Conservation (phyloP, 768 basidiomycete genomes). For the Mycena polygramma region DNA sequence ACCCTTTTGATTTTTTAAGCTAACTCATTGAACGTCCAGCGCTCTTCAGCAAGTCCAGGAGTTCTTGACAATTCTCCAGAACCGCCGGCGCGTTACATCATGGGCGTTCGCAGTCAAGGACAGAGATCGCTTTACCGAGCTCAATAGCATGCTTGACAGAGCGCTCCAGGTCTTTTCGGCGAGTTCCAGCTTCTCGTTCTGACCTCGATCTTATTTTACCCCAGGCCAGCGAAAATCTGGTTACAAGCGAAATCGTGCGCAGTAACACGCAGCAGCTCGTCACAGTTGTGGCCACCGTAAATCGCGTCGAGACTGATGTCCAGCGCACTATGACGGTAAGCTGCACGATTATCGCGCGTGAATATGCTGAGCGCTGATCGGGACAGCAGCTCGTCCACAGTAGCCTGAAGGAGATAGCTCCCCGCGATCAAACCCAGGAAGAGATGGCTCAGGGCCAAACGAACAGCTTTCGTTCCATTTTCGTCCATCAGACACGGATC, state of each 20-base stretch:
- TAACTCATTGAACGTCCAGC: background rate
- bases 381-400: background rate
- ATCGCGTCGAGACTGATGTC: background rate
- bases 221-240: background rate
- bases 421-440: no score
- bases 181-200: background rate
- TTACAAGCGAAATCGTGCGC: background rate
- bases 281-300: background rate
- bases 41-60: background rate
- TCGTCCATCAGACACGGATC: no score
- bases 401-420: background rate
- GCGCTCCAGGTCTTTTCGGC: background rate
- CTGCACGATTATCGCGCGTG: background rate
- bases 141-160: conserved; percentile 4
- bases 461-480: no score
- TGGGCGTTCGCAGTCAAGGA: conserved; percentile 3
- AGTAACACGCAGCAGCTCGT: background rate
- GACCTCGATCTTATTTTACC: background rate
- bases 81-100: background rate
- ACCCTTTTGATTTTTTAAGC: no score
- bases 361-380: background rate
- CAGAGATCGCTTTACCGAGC: background rate
- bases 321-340: background rate
- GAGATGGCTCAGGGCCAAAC: no score
- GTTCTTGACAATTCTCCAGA: background rate